Evolutionary conservation across 2,329 filamentous ascomycete genomes (phyloP).

Genomic region (Penicillium sp.): DNA sequence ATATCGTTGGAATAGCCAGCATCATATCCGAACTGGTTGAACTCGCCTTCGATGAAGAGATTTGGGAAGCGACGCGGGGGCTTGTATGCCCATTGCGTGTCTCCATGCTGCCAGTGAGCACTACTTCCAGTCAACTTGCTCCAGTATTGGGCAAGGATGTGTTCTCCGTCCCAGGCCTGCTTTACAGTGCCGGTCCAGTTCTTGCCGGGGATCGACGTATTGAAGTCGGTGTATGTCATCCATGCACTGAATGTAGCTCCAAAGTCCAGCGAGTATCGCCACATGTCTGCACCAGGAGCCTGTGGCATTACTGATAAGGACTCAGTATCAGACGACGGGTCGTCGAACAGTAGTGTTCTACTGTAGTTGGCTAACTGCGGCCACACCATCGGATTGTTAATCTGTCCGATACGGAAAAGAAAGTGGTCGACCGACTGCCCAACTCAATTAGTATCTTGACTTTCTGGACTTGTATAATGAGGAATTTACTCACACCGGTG

Average conservation of each 20-base stretch:
- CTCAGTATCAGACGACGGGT: constrained; percentile 35
- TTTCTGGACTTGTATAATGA: background rate
- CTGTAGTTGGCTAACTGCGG: constrained; percentile 58
- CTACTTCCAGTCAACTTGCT: constrained; percentile 59
- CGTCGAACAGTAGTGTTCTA: constrained; percentile 50
- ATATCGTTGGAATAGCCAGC: constrained; percentile 58
- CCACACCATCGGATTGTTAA: constrained; percentile 61
- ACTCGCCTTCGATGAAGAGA: constrained; percentile 61
- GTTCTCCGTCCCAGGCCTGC: constrained; percentile 63
- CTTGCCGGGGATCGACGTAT: constrained; percentile 49
- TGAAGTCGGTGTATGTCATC: constrained; percentile 55
- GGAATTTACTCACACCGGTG: constrained; percentile 29
- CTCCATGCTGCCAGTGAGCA: constrained; percentile 60
- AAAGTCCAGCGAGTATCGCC: constrained; percentile 63
- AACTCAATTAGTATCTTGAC: constrained; percentile 1
- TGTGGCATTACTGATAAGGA: constrained; percentile 54
- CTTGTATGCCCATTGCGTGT: constrained; percentile 43
- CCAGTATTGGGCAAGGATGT: constrained; percentile 65
- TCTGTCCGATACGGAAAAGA: constrained; percentile 59
- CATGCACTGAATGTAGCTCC: constrained; percentile 60
- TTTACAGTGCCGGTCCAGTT: constrained; percentile 58
- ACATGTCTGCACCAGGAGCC: constrained; percentile 62
- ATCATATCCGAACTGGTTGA: constrained; percentile 66
- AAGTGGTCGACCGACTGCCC: constrained; percentile 57
- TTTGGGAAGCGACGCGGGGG: constrained; percentile 59